phyloP scores from a whole-genome alignment of 371 early-diverging fungal genomes.

The Apophysomyces variabilis region DNA sequence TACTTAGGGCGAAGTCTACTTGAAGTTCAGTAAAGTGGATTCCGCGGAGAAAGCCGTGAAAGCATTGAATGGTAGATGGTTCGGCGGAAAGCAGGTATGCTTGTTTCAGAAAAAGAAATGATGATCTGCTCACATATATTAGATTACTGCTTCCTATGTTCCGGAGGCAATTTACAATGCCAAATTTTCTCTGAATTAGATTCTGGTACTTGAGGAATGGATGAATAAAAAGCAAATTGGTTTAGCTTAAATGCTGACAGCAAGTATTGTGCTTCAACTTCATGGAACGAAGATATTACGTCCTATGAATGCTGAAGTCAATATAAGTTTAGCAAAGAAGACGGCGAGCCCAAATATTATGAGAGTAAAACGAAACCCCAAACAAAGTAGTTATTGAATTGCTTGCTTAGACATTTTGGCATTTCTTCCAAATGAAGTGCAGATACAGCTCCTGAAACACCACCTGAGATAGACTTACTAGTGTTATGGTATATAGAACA shows the following conservation, averaged over 20 bases:
- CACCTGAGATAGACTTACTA: no score
- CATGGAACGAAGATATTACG: no score
- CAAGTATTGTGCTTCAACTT: neutral
- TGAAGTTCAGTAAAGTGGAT: conserved; percentile 75
- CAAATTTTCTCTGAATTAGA: conserved; percentile 49
- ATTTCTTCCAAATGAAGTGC: no score
- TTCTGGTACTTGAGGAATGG: neutral
- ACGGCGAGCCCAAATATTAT: no score
- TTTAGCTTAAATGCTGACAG: conserved; percentile 6
- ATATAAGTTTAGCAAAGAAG: no score
- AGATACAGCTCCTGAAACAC: no score
- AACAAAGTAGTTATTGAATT: no score
- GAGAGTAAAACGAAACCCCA: no score
- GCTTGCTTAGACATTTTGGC: no score
- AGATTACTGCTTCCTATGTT: conserved; percentile 73
- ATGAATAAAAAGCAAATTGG: conserved; percentile 12
- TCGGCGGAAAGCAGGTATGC: conserved; percentile 65
- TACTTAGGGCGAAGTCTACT: conserved; percentile 78
- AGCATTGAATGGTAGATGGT: conserved; percentile 78
- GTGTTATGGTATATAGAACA: no score
- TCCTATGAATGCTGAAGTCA: no score
- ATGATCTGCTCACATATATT: neutral
- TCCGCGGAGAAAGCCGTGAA: conserved; percentile 72
- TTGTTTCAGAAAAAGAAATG: neutral
- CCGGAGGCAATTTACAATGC: conserved; percentile 75